A percentile compares a stretch with the other conserved stretches of the same genome.
Evolutionary conservation across 805 yeast genomes (phyloP).

Genomic region (Nakazawaea sp.): DNA sequence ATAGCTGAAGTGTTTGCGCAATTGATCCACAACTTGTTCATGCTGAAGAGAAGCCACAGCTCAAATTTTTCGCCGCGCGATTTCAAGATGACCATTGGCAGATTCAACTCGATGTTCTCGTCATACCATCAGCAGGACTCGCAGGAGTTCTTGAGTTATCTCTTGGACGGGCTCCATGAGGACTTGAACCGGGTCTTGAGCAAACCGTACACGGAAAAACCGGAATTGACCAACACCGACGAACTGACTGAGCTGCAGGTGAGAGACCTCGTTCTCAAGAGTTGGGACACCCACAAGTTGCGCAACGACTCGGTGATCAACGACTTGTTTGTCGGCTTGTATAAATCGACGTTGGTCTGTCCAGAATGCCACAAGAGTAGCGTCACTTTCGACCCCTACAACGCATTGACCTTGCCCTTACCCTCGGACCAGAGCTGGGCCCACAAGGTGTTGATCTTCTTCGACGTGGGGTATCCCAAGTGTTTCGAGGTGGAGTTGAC

Average conservation of each 20-base stretch:
- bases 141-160: slow-evolving; percentile 84
- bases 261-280: slow-evolving; percentile 55
- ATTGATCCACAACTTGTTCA: slow-evolving; percentile 56
- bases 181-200: slow-evolving; percentile 77
- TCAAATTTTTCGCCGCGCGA: slow-evolving; percentile 55
- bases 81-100: slow-evolving; percentile 74
- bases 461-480: slow-evolving; percentile 44
- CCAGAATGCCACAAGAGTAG: slow-evolving; percentile 78
- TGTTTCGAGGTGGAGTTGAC: slow-evolving; percentile 65
- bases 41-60: slow-evolving; percentile 16
- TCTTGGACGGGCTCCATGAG: slow-evolving; percentile 86
- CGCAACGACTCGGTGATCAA: slow-evolving; percentile 81
- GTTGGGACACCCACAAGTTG: slow-evolving; percentile 74
- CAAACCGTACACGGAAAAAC: slow-evolving; percentile 86
- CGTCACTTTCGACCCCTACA: slow-evolving; percentile 90
- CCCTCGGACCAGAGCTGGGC: slow-evolving; percentile 75
- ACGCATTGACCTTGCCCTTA: slow-evolving; percentile 82
- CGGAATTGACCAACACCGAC: slow-evolving; percentile 65
- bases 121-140: slow-evolving; percentile 90
- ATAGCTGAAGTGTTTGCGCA: slow-evolving; percentile 72
- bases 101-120: slow-evolving; percentile 68
- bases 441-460: slow-evolving; percentile 54
- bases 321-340: slow-evolving; percentile 86
- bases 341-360: slow-evolving; percentile 84
- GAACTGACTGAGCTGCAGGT: slow-evolving; percentile 47